Conservation (phyloP, 768 basidiomycete genomes). For the Russula ochroleuca region DNA sequence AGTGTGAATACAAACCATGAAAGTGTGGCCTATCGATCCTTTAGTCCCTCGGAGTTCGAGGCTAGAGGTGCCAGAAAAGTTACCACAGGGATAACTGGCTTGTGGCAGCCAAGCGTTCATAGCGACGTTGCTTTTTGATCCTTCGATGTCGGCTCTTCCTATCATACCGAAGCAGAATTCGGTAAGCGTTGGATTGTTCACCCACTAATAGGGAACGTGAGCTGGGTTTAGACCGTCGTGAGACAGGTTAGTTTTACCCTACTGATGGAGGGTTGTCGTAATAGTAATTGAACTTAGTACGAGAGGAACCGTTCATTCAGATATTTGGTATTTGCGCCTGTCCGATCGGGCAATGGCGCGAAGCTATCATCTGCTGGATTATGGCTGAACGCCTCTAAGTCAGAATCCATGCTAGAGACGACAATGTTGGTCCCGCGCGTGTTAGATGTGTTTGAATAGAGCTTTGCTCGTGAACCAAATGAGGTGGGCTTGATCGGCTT, state of each 20-base stretch:
- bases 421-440: constrained; percentile 67
- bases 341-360: constrained; percentile 73
- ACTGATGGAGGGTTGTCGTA: constrained; percentile 71
- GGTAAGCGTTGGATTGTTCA: constrained; percentile 79
- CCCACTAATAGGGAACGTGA: constrained; percentile 77
- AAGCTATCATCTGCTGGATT: constrained; percentile 81
- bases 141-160: constrained; percentile 80
- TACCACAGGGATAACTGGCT: constrained; percentile 78
- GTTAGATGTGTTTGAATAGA: constrained; percentile 61
- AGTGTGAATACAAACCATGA: constrained; percentile 78
- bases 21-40: constrained; percentile 82
- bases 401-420: constrained; percentile 75
- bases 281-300: constrained; percentile 80
- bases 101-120: constrained; percentile 81
- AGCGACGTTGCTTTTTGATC: constrained; percentile 80
- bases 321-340: constrained; percentile 79
- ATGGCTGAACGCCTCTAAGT: constrained; percentile 83
- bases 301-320: constrained; percentile 80
- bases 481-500: constrained; percentile 45
- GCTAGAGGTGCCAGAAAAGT: constrained; percentile 79
- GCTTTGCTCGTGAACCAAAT: constrained; percentile 70
- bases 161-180: constrained; percentile 78
- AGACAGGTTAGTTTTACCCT: constrained; percentile 86
- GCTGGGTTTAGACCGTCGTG: constrained; percentile 81
- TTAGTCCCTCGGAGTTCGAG: constrained; percentile 75